These are phyloP conservation scores for Penicillium roqueforti DNA, from an alignment of 495 filamentous ascomycete genomes.

Conservation along the genomic window DNA sequence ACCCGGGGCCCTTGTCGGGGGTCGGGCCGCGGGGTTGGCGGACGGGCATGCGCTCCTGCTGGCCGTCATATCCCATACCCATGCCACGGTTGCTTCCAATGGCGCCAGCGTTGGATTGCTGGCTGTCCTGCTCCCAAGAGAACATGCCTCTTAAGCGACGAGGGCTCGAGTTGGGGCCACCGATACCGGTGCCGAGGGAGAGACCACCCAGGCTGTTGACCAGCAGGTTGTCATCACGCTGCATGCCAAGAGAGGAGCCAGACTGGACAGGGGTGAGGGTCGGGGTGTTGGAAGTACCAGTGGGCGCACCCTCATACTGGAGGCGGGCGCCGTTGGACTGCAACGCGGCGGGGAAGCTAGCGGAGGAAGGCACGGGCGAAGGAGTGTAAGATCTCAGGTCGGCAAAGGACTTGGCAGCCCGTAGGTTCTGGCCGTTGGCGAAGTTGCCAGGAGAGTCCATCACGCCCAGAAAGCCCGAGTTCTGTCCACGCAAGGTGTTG, in stretches of 20 bases:
- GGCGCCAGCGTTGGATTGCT: conserved; percentile 57
- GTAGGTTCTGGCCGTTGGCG: conserved; percentile 68
- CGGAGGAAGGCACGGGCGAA: conserved; percentile 83
- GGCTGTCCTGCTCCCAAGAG: conserved; percentile 61
- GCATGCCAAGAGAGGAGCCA: conserved; percentile 52
- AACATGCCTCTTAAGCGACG: conserved; percentile 60
- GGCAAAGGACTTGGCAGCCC: conserved; percentile 93
- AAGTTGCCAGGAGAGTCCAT: conserved; percentile 74
- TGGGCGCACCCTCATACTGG: conserved; percentile 56
- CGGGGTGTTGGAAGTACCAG: conserved; percentile 64
- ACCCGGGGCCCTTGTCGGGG: conserved; percentile 72
- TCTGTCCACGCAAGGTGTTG: conserved; percentile 70
- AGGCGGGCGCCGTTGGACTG: conserved; percentile 62
- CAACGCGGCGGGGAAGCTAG: conserved; percentile 74
- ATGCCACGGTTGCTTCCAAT: conserved; percentile 84
- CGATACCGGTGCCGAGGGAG: conserved; percentile 59
- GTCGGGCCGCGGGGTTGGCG: conserved; percentile 79
- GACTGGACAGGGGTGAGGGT: conserved; percentile 73
- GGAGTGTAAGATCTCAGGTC: conserved; percentile 93
- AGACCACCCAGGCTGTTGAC: conserved; percentile 65
- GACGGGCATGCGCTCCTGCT: conserved; percentile 65
- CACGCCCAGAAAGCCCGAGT: conserved; percentile 73
- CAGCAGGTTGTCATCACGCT: conserved; percentile 62
- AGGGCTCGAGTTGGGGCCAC: conserved; percentile 54
- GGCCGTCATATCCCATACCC: conserved; percentile 60